A percentile compares a stretch with the other conserved stretches of the same genome.
These are phyloP conservation scores for Aspergillus texensis DNA, from an alignment of 2,329 filamentous ascomycete species.

Conservation along the genomic window DNA sequence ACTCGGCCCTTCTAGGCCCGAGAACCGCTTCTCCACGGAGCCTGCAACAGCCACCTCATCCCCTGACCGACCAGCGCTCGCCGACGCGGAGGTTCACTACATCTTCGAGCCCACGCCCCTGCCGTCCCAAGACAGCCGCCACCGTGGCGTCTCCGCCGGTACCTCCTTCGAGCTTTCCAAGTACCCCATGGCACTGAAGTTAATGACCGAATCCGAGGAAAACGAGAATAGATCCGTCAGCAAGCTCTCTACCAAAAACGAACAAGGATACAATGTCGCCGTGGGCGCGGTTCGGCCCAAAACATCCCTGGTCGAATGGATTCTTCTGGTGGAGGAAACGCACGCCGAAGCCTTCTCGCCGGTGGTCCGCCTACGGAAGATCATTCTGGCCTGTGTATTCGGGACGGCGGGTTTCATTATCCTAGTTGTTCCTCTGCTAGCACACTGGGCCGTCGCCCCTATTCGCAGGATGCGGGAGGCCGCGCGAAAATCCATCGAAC, in stretches of 20 bases:
- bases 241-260: constrained; percentile 70
- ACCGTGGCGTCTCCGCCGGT: constrained; percentile 35
- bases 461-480: constrained; percentile 76
- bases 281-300: constrained; percentile 77
- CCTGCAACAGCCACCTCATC: constrained; percentile 21
- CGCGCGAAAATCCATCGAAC: constrained; percentile 71
- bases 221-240: constrained; percentile 69
- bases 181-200: constrained; percentile 66
- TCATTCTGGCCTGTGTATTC: constrained; percentile 83
- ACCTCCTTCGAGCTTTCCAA: constrained; percentile 60
- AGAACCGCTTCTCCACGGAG: constrained; percentile 62
- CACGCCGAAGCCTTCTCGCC: constrained; percentile 74
- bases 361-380: constrained; percentile 73
- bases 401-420: constrained; percentile 75
- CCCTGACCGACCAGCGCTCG: constrained; percentile 43
- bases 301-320: constrained; percentile 75
- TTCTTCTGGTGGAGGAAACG: constrained; percentile 76
- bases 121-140: constrained; percentile 34
- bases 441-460: constrained; percentile 78
- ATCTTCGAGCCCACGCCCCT: constrained; percentile 60
- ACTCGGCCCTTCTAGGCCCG: constrained; percentile 66
- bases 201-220: constrained; percentile 57
- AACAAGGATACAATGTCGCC: constrained; percentile 69
- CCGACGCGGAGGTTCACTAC: constrained; percentile 53
- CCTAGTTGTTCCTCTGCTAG: constrained; percentile 73